phyloP scores from a whole-genome alignment of 306 rosid genomes.

The Cucurbita moschata region DNA sequence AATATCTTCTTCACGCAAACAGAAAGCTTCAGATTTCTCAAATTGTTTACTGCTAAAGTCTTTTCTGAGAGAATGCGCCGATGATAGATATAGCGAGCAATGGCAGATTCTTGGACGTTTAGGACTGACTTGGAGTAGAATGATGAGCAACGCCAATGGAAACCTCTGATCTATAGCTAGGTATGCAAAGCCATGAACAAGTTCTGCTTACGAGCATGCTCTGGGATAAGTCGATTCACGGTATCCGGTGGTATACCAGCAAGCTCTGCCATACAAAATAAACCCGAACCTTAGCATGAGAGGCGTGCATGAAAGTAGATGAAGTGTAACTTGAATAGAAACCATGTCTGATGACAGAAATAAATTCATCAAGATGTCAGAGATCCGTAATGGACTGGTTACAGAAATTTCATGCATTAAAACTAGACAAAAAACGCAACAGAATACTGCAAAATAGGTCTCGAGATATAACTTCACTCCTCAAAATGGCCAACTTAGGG shows the following conservation, averaged over 20 bases:
- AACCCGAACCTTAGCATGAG: background rate
- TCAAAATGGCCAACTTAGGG: background rate
- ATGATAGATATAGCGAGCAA: background rate
- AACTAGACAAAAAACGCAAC: background rate
- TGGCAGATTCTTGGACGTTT: background rate
- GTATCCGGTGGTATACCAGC: conserved; percentile 60
- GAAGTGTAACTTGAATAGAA: background rate
- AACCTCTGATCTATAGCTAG: conserved; percentile 22
- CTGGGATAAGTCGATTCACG: conserved; percentile 71
- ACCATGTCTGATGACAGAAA: background rate
- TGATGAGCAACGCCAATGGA: conserved; percentile 6
- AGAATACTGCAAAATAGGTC: background rate
- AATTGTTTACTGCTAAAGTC: background rate
- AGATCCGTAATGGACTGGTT: background rate
- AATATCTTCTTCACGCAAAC: conserved; percentile 9
- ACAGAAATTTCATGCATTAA: background rate
- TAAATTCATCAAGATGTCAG: background rate
- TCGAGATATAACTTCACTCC: background rate
- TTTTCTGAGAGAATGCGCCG: background rate
- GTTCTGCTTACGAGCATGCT: conserved; percentile 93
- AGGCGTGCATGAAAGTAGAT: background rate
- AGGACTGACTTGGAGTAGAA: conserved; percentile 2
- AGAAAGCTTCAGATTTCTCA: conserved; percentile 6
- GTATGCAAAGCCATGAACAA: conserved; percentile 89
- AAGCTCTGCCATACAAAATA: conserved; percentile 49